Evolutionary conservation across 1,284 basidiomycete genomes (phyloP).

Genomic region (Lentinus polychrous): DNA sequence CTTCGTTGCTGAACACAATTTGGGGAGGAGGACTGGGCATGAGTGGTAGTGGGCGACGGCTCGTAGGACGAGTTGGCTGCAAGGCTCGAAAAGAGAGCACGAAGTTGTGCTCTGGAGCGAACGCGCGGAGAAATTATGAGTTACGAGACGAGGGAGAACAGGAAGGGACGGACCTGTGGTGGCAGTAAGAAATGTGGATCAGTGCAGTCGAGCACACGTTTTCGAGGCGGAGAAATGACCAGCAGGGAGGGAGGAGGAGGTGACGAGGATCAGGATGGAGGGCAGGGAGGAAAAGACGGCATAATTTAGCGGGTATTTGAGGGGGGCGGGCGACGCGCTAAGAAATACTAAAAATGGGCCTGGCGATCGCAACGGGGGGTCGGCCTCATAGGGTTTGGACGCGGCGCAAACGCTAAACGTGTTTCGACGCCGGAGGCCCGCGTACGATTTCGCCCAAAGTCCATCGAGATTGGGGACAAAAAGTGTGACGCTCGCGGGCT

Average conservation of each 20-base stretch:
- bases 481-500: constrained; percentile 1
- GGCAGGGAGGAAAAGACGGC: constrained; percentile 26
- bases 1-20: constrained; percentile 70
- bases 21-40: constrained; percentile 36
- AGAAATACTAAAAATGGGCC: constrained; percentile 33
- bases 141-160: constrained; percentile 4
- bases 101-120: not conserved
- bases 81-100: not conserved
- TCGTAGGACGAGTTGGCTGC: constrained; percentile 12
- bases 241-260: constrained; percentile 11
- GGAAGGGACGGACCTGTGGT: constrained; percentile 23
- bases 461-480: constrained; percentile 18
- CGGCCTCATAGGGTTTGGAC: constrained; percentile 33
- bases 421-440: constrained; percentile 41
- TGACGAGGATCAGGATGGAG: constrained; percentile 16
- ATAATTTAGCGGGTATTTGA: constrained; percentile 28
- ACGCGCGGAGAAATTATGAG: constrained; percentile 17
- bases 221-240: constrained; percentile 12
- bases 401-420: constrained; percentile 47
- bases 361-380: constrained; percentile 41
- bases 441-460: constrained; percentile 23
- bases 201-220: constrained; percentile 21
- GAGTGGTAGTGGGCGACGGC: constrained; percentile 9
- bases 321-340: constrained; percentile 30
- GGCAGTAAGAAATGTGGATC: constrained; percentile 26